phyloP scores from a whole-genome alignment of 768 basidiomycete genomes.

The Leccinum barrowsii region DNA sequence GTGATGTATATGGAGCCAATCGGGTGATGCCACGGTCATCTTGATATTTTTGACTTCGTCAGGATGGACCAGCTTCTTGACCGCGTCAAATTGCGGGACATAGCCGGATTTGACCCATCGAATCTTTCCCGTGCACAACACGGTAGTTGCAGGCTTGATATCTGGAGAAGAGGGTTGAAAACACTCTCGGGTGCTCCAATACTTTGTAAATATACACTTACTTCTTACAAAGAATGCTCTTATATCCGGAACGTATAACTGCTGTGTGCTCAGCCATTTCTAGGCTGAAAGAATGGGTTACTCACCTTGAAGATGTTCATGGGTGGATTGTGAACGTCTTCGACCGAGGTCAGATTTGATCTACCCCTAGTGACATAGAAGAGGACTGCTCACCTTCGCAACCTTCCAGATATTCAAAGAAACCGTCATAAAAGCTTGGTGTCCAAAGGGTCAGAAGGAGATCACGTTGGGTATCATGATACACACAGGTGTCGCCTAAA shows the following conservation, averaged over 20 bases:
- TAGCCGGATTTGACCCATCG: neutral
- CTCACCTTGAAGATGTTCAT: neutral
- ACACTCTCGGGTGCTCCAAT: neutral
- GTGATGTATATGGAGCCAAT: neutral
- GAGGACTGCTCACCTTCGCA: neutral
- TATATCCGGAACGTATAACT: neutral
- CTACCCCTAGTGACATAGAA: neutral
- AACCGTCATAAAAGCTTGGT: neutral
- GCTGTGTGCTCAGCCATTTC: neutral
- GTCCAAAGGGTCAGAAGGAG: neutral
- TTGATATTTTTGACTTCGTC: neutral
- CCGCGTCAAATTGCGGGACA: neutral
- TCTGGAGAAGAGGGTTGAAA: neutral
- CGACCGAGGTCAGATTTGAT: neutral
- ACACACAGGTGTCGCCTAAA: neutral
- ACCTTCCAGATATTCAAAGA: neutral
- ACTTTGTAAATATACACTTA: neutral
- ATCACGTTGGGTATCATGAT: neutral
- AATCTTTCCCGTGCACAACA: neutral
- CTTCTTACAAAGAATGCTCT: neutral
- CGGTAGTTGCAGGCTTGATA: neutral
- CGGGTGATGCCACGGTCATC: neutral
- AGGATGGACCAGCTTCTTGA: neutral
- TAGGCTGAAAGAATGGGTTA: neutral
- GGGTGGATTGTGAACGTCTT: neutral